Percentiles rank a stretch among this genome's conserved stretches.
These are phyloP conservation scores for Heimioporus retisporus DNA, from an alignment of 1,284 basidiomycete genomes.

Conservation along the genomic window DNA sequence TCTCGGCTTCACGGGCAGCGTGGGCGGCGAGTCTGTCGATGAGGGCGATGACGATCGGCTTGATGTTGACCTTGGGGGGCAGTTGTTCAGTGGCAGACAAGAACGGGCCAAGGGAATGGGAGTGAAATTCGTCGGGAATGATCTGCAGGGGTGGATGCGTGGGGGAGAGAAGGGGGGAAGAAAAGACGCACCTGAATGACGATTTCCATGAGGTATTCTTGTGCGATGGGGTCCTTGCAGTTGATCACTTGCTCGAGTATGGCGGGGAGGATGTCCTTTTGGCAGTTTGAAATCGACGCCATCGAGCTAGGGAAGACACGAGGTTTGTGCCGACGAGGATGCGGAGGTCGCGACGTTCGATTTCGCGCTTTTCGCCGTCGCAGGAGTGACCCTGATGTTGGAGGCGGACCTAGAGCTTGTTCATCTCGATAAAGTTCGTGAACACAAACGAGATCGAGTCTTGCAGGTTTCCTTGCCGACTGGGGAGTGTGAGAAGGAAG, in stretches of 20 bases:
- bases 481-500: slow-evolving; percentile 40
- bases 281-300: slow-evolving; percentile 94
- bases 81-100: slow-evolving; percentile 94
- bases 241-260: slow-evolving; percentile 96
- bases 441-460: slow-evolving; percentile 96
- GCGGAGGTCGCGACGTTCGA: slow-evolving; percentile 92
- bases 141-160: slow-evolving; percentile 57
- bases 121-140: slow-evolving; percentile 97
- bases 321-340: slow-evolving; percentile 97
- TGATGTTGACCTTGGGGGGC: slow-evolving; percentile 97
- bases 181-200: slow-evolving; percentile 80
- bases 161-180: background rate
- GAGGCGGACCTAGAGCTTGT: slow-evolving; percentile 97
- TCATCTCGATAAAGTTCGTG: slow-evolving; percentile 99
- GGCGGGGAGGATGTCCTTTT: slow-evolving; percentile 84
- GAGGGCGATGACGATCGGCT: slow-evolving; percentile 94
- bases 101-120: slow-evolving; percentile 93
- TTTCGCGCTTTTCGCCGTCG: slow-evolving; percentile 94
- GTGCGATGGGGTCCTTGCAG: slow-evolving; percentile 97
- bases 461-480: slow-evolving; percentile 88
- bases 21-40: slow-evolving; percentile 97
- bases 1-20: slow-evolving; percentile 94
- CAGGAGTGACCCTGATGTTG: slow-evolving; percentile 97
- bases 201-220: slow-evolving; percentile 98
- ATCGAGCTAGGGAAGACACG: slow-evolving; percentile 93